A percentile compares a stretch with the other conserved stretches of the same genome.
These are phyloP conservation scores for Trametes villosa DNA, from an alignment of 768 basidiomycete species.

Conservation along the genomic window DNA sequence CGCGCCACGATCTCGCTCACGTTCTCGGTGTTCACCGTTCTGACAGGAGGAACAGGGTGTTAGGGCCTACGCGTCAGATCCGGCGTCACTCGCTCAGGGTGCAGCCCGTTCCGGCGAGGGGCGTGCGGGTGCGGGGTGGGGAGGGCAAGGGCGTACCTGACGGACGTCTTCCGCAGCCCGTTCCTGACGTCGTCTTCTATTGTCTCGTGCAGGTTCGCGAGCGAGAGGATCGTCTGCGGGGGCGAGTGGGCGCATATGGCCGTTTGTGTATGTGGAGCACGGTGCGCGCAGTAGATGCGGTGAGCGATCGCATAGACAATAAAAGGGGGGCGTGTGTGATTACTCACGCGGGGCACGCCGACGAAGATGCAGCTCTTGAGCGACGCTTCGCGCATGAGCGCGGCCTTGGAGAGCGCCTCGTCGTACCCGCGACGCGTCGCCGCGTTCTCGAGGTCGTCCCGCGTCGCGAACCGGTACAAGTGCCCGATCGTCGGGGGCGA, in stretches of 20 bases:
- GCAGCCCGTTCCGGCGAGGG: too few species aligned
- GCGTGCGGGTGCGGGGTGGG: not conserved
- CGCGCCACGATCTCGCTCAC: slow-evolving; percentile 71
- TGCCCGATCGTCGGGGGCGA: slow-evolving; percentile 78
- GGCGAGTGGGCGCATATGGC: slow-evolving; percentile 1
- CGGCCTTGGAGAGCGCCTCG: slow-evolving; percentile 71
- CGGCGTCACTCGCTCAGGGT: too few species aligned
- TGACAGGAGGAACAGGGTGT: slow-evolving; percentile 34
- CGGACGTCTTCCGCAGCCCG: slow-evolving; percentile 65
- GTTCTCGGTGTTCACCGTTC: slow-evolving; percentile 62
- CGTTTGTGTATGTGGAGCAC: not conserved
- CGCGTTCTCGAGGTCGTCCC: slow-evolving; percentile 45
- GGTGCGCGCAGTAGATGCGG: not conserved
- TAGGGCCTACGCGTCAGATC: not conserved
- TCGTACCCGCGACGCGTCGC: slow-evolving; percentile 48
- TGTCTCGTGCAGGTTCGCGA: slow-evolving; percentile 74
- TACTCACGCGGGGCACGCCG: slow-evolving; percentile 75
- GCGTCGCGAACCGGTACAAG: slow-evolving; percentile 78
- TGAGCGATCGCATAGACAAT: not conserved
- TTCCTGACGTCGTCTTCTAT: slow-evolving; percentile 83
- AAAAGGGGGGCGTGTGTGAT: not conserved
- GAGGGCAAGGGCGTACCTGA: slow-evolving; percentile 51
- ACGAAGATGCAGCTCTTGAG: slow-evolving; percentile 90
- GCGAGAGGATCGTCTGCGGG: slow-evolving; percentile 76
- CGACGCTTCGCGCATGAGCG: slow-evolving; percentile 87